Base-by-base conservation (phyloP, 257 asterid species). In the Leonotis leonurus region DNA sequence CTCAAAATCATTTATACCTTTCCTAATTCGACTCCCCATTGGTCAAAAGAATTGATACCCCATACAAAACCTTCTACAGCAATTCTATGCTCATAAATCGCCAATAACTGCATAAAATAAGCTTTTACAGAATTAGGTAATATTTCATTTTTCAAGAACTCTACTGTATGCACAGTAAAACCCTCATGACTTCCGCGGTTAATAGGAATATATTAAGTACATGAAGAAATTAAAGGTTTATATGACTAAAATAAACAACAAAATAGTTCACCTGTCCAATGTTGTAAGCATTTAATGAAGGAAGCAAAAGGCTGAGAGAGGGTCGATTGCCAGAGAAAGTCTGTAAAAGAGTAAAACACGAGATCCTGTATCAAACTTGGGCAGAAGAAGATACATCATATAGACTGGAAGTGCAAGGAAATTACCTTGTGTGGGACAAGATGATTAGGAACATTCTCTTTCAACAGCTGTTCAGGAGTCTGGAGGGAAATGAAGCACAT, bases 1-100 rank as follows among this genome's bases (percentile, higher is more conserved):
- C 2, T 30, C 37, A 9, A 30, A 44, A 48, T 29, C 22, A 52
- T 60, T 13, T 49, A 33, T 77, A 93, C 99, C 96, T 93, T 89
- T 70, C 99, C 99, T 70, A 93, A 56, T 69, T 93, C 97, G 59
- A 93, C 99, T 61, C 99, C 99, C 99, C 99, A 93, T 72, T 93
- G 99, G 75, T 93, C 99, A 41, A 93, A 93, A 51, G 99, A 93
- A 80, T 93, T 93, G 81, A 93, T 85, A 14, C 96, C 94, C 99
- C 99, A 93, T 12, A 87, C 58, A 46, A 93, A 93, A 70, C 99
- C 99, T 80, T 93, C 93, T 6, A 93, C 99, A 46, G 96, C 97
- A 70, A 89, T 45, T 71, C 99, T 79, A 78, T 93, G 97, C 70
- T 93, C 99, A 33, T 93, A 93, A 67, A 93, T 87, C 22, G 97